These are phyloP conservation scores for Cryptococcus hybrid DNA, from an alignment of 1,284 basidiomycete species.

Conservation along the genomic window DNA sequence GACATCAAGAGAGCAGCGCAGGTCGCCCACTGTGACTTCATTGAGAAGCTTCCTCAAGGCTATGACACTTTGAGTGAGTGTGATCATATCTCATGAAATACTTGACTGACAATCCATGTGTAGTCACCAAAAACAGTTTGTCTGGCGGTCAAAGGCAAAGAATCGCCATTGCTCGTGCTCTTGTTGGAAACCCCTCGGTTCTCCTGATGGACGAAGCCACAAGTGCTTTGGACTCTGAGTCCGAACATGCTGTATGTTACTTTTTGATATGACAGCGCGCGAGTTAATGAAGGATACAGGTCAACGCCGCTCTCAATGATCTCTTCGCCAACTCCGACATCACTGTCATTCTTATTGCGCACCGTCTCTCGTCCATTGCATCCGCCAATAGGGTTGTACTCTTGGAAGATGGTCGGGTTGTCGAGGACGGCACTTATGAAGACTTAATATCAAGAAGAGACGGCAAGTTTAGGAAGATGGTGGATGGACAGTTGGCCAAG, in stretches of 20 bases:
- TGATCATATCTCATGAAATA: background rate
- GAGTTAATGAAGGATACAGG: constrained; percentile 3
- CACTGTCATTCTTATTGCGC: constrained; percentile 51
- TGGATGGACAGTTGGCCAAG: constrained; percentile 45
- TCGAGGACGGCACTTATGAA: constrained; percentile 53
- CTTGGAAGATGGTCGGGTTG: constrained; percentile 52
- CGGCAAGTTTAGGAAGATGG: constrained; percentile 48
- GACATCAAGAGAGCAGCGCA: constrained; percentile 40
- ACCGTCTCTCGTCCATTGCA: constrained; percentile 54
- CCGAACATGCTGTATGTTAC: constrained; percentile 29
- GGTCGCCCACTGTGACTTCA: constrained; percentile 48
- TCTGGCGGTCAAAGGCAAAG: constrained; percentile 54
- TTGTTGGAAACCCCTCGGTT: constrained; percentile 53
- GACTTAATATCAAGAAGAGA: constrained; percentile 44
- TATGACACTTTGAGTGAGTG: constrained; percentile 64
- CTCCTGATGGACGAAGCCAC: constrained; percentile 51
- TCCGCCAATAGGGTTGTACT: constrained; percentile 53
- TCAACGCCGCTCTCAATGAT: constrained; percentile 54
- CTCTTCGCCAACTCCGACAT: constrained; percentile 53
- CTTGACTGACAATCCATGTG: background rate
- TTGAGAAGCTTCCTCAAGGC: constrained; percentile 42
- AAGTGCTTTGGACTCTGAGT: constrained; percentile 43
- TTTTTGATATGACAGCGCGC: constrained; percentile 28
- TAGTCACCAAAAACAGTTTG: constrained; percentile 45
- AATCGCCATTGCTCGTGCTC: constrained; percentile 54